Evolutionary conservation across 106 monocot species (phyloP), one percentile per base, ranked within the genome.

Genomic region (Allium sativum): DNA sequence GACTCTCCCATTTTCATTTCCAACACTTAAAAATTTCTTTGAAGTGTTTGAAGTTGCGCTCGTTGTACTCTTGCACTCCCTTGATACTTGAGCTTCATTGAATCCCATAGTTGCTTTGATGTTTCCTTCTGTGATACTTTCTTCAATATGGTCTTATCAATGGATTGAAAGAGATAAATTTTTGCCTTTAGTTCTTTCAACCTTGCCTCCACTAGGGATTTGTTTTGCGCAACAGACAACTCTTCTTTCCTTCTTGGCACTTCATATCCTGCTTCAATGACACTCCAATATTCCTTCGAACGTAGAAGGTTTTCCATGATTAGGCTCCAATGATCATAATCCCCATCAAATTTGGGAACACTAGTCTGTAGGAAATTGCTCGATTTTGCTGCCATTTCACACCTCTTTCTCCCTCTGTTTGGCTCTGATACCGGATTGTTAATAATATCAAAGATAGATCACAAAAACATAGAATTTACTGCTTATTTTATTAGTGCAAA

Each of bases 21-120:
- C n/a, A n/a, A n/a, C n/a, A n/a, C n/a, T n/a, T n/a, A n/a, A n/a
- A n/a, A n/a, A n/a, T n/a, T n/a, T n/a, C n/a, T n/a, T n/a, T n/a
- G n/a, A n/a, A n/a, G n/a, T n/a, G n/a, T n/a, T n/a, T n/a, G n/a
- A n/a, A n/a, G n/a, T n/a, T n/a, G n/a, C n/a, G n/a, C n/a, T n/a
- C n/a, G n/a, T 12, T 48, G 48, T 48, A 48, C 48, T 12, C 48
- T 48, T 9, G 48, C 48, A 48, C 12, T 48, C 48, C 48, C 54
- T 55, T 55, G 54, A 55, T 55, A 55, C 17, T 55, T 55, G n/a
- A n/a, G 12, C 55, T 55, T 55, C 55, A 55, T 55, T n/a, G 55
- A 55, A 55, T 55, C 55, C 55, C 55, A 55, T 9, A 55, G 2
- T 55, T 55, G 55, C 17, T 55, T 55, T 1, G 55, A 0, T 55